phyloP scores from a whole-genome alignment of 495 filamentous ascomycete species.

The Penicillium pulvis region DNA sequence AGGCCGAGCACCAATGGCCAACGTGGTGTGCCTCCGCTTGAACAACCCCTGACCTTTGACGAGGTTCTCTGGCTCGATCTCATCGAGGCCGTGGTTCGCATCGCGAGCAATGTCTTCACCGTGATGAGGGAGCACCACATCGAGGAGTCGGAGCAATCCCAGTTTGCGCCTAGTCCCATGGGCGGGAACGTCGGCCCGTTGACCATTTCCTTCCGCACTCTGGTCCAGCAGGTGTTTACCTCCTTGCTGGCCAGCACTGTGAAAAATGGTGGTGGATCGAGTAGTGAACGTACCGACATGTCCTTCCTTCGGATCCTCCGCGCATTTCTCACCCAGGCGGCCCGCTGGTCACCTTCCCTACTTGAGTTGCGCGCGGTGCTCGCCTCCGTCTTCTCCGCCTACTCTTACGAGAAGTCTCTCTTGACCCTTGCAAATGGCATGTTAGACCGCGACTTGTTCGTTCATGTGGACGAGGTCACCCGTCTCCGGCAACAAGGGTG shows the following conservation, averaged over 20 bases:
- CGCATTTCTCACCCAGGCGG: slow-evolving; percentile 84
- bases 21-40: slow-evolving; percentile 40
- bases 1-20: slow-evolving; percentile 40
- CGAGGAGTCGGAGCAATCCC: slow-evolving; percentile 16
- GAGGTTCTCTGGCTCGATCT: slow-evolving; percentile 90
- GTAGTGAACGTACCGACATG: slow-evolving; percentile 54
- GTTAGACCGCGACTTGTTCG: slow-evolving; percentile 87
- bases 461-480: slow-evolving; percentile 74
- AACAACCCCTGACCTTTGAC: slow-evolving; percentile 69
- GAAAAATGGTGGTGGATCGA: slow-evolving; percentile 33
- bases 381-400: slow-evolving; percentile 87
- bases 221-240: slow-evolving; percentile 90
- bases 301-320: slow-evolving; percentile 89
- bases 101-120: slow-evolving; percentile 64
- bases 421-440: slow-evolving; percentile 81
- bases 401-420: slow-evolving; percentile 89
- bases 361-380: slow-evolving; percentile 85
- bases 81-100: slow-evolving; percentile 79
- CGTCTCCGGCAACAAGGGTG: slow-evolving; percentile 82
- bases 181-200: slow-evolving; percentile 46
- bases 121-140: slow-evolving; percentile 33
- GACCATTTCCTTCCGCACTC: slow-evolving; percentile 63
- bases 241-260: slow-evolving; percentile 74
- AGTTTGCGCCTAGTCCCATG: slow-evolving; percentile 9
- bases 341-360: slow-evolving; percentile 78